A percentile compares a stretch with the other conserved stretches of the same genome.
These are phyloP conservation scores for Xerocomus cyaneibrunnescens DNA, from an alignment of 1,284 basidiomycete species.

Conservation along the genomic window DNA sequence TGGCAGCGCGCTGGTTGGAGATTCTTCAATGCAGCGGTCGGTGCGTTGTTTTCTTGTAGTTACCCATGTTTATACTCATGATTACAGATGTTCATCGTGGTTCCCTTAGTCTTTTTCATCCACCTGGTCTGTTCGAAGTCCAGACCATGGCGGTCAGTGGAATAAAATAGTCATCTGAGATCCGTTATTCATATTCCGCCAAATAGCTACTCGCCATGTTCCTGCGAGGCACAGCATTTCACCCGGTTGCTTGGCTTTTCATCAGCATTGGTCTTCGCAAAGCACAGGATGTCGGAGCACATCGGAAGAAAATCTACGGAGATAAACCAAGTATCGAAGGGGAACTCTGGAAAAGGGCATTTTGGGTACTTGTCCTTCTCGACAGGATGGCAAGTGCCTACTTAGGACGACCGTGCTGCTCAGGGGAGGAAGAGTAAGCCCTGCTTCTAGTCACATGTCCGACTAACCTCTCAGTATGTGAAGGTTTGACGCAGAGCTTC, in stretches of 20 bases:
- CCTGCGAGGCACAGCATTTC: conserved; percentile 52
- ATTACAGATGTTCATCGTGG: conserved; percentile 49
- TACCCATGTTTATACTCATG: conserved; percentile 4
- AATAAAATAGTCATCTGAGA: not conserved
- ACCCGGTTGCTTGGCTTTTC: conserved; percentile 64
- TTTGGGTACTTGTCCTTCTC: conserved; percentile 66
- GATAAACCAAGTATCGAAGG: conserved; percentile 49
- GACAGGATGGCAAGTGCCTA: conserved; percentile 64
- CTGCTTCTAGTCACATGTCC: not conserved
- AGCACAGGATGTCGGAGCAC: conserved; percentile 68
- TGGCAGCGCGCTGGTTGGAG: conserved; percentile 66
- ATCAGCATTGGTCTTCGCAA: conserved; percentile 69
- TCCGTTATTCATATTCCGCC: conserved; percentile 4
- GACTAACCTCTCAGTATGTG: conserved; percentile 11
- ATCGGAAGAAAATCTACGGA: conserved; percentile 55
- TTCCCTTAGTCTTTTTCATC: conserved; percentile 58
- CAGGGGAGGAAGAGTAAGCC: conserved; percentile 78
- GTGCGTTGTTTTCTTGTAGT: conserved; percentile 34
- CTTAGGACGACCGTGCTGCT: conserved; percentile 69
- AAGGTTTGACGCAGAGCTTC: conserved; percentile 78
- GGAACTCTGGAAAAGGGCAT: conserved; percentile 79
- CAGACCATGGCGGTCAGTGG: conserved; percentile 56
- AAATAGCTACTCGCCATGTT: conserved; percentile 48
- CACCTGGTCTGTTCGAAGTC: conserved; percentile 71
- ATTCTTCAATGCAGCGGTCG: conserved; percentile 56